Base-by-base conservation (phyloP, 495 filamentous ascomycete genomes). In the Neurospora hispaniola region DNA sequence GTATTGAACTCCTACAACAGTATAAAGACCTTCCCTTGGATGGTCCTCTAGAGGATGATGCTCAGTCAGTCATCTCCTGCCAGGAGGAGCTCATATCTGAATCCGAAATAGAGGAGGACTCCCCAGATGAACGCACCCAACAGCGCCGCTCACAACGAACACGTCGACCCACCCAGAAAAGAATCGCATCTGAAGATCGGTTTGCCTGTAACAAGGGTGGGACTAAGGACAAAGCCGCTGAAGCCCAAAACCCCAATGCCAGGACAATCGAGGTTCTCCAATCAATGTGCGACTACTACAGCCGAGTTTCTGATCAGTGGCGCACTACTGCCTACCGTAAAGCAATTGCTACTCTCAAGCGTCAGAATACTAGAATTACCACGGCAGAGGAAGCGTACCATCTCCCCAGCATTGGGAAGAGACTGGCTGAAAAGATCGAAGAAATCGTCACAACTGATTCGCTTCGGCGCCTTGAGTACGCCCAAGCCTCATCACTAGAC, bases 381-480 rank as follows among this genome's bases (percentile, higher is more conserved):
- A 93, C 90, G 14, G 87, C 86, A 68, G 84, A 89, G 40, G 87
- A 97, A 81, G 96, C 96, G 1, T 80, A 83, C 23, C 76, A 79
- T 8, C 86, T 98, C 4, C 88, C 90, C 1, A 87, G 88, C 71
- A 91, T 99, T 74, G 96, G 96, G 41, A 71, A 82, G 9, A 88
- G 93, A 12, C 80, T 99, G 18, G 96, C 96, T 0, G 84, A 86
- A 48, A 98, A 98, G 77, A 97, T 99, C 71, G 91, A 96, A 77
- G 96, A 99, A 78, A 97, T 98, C 69, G 93, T 82, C 69, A 80
- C 71, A 41, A 98, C 95, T 0, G 88, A 94, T 77, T 84, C 84
- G 16, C 88, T 99, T 0, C 86, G 88, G 23, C 89, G 91, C 44
- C 85, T 98, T 3, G 92, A 97, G 1, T 82, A 86, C 41, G 85